These are phyloP conservation scores for Fusarium nisikadoi DNA, from an alignment of 2,329 filamentous ascomycete species.

Conservation along the genomic window DNA sequence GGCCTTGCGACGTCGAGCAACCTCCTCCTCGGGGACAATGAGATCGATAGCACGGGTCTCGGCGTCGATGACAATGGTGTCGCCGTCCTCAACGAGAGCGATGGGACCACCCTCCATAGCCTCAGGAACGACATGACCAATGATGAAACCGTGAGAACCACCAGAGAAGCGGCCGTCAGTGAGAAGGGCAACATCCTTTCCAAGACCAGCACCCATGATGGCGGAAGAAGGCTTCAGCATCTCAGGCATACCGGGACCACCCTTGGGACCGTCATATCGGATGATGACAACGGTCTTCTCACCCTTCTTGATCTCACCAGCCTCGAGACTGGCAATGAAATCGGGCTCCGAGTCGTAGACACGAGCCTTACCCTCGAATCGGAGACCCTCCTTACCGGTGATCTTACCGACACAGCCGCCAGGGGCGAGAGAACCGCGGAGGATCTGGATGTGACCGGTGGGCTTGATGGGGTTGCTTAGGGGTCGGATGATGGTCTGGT, in stretches of 20 bases:
- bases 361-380: constrained; percentile 81
- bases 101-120: constrained; percentile 88
- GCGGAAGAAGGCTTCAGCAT: constrained; percentile 93
- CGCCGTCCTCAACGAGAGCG: constrained; percentile 82
- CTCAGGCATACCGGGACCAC: constrained; percentile 94
- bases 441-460: constrained; percentile 89
- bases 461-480: constrained; percentile 86
- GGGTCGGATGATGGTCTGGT: constrained; percentile 84
- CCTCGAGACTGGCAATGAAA: constrained; percentile 81
- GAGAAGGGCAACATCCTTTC: constrained; percentile 78
- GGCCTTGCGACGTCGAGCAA: constrained; percentile 64
- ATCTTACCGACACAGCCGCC: constrained; percentile 92
- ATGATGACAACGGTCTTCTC: constrained; percentile 93
- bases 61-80: constrained; percentile 84
- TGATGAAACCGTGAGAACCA: constrained; percentile 86
- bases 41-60: constrained; percentile 77
- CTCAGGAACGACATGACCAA: constrained; percentile 89
- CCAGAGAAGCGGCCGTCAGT: constrained; percentile 83
- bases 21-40: constrained; percentile 72
- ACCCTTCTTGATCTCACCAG: constrained; percentile 81
- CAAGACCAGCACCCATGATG: constrained; percentile 89
- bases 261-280: constrained; percentile 92
- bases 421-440: constrained; percentile 85
- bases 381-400: constrained; percentile 90
- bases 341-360: constrained; percentile 87